These are phyloP conservation scores for Catharanthus roseus DNA, from an alignment of 257 asterid genomes.

Conservation along the genomic window DNA sequence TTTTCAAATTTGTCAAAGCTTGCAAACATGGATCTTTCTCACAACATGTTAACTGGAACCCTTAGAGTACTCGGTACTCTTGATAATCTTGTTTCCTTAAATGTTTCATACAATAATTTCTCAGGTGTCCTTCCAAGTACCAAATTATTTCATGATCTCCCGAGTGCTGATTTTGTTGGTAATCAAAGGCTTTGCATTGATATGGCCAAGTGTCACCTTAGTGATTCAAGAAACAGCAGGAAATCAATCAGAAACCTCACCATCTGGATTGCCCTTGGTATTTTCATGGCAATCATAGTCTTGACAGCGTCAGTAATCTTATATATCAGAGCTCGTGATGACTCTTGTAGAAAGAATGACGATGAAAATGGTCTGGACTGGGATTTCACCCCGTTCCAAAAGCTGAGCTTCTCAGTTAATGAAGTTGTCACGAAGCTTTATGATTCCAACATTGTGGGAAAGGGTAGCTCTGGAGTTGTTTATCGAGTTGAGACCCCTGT, in stretches of 20 bases:
- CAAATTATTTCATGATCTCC: slow-evolving; percentile 52
- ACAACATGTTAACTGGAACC: slow-evolving; percentile 60
- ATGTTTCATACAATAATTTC: slow-evolving; percentile 60
- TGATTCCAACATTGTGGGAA: slow-evolving; percentile 64
- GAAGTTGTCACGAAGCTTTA: slow-evolving; percentile 49
- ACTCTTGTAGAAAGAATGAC: slow-evolving; percentile 23
- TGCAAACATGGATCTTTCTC: slow-evolving; percentile 65
- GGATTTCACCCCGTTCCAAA: slow-evolving; percentile 66
- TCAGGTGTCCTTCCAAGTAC: slow-evolving; percentile 55
- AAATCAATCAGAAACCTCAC: slow-evolving; percentile 38
- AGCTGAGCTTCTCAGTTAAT: slow-evolving; percentile 52
- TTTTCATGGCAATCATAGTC: slow-evolving; percentile 27
- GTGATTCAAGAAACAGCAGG: slow-evolving; percentile 25
- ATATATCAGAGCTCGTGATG: slow-evolving; percentile 26
- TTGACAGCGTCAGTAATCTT: slow-evolving; percentile 32
- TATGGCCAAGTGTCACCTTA: slow-evolving; percentile 30
- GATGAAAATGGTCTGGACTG: slow-evolving; percentile 49
- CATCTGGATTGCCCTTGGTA: slow-evolving; percentile 30
- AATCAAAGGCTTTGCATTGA: slow-evolving; percentile 47
- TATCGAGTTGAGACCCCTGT: slow-evolving; percentile 57
- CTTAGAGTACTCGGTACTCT: slow-evolving; percentile 43
- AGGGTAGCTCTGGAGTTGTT: slow-evolving; percentile 62
- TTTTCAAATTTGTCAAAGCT: slow-evolving; percentile 62
- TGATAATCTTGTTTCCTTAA: slow-evolving; percentile 58
- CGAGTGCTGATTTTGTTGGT: slow-evolving; percentile 43